A percentile compares a stretch with the other conserved stretches of the same genome.
These are phyloP conservation scores for Colletotrichum chrysophilum DNA, from an alignment of 2,329 filamentous ascomycete genomes.

Conservation along the genomic window DNA sequence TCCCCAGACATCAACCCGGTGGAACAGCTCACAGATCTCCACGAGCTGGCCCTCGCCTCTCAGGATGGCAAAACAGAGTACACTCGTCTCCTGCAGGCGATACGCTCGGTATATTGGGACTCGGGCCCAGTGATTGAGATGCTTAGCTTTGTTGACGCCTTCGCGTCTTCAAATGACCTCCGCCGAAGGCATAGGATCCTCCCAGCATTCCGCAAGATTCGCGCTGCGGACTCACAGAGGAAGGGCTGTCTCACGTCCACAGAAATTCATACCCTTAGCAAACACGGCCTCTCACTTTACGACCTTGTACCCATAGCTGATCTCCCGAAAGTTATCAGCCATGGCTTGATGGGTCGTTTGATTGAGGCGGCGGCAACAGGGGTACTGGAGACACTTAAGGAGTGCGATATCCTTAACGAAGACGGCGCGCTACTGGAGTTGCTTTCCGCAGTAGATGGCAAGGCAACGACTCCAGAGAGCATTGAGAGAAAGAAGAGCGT, in stretches of 20 bases:
- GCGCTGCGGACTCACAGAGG: neutral
- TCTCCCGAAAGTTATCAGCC: neutral
- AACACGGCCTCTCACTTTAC: neutral
- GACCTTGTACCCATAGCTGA: slow-evolving; percentile 2
- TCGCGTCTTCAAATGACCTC: neutral
- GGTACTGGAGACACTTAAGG: neutral
- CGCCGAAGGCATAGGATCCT: neutral
- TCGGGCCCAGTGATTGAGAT: neutral
- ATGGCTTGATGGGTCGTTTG: neutral
- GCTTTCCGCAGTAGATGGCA: neutral
- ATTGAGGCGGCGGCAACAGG: neutral
- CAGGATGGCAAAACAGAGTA: neutral
- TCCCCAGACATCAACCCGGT: neutral
- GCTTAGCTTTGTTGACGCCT: slow-evolving; percentile 1
- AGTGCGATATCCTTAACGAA: neutral
- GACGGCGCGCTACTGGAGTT: neutral
- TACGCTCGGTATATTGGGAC: slow-evolving; percentile 11
- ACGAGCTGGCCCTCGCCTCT: neutral
- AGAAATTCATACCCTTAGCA: neutral
- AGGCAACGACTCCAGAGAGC: neutral
- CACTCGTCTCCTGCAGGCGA: neutral
- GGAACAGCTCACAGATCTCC: neutral
- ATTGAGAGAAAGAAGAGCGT: neutral
- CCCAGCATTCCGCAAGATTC: slow-evolving; percentile 8
- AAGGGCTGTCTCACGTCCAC: neutral